A percentile compares a stretch with the other conserved stretches of the same genome.
Conservation (phyloP, 192 early-diverging fungal species). For the Dissophora globulifera region DNA sequence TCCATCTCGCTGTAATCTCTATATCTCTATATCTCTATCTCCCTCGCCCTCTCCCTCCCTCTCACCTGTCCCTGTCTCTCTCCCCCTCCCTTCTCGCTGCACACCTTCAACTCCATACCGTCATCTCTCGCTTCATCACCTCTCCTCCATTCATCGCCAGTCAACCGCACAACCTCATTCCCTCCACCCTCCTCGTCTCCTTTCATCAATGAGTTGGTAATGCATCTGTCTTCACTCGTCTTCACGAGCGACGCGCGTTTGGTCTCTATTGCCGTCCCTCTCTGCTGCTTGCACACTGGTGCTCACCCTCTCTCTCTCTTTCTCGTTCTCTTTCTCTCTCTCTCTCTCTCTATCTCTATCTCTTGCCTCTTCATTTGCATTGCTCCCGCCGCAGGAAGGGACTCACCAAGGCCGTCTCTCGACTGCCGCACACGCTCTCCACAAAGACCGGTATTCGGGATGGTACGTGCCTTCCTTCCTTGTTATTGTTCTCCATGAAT, state of each 20-base stretch:
- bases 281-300: background rate
- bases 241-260: no score
- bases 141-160: no score
- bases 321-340: background rate
- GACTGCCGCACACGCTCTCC: constrained; percentile 42
- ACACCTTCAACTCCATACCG: no score
- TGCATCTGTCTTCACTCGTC: no score
- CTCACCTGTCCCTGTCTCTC: background rate
- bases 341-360: background rate
- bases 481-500: background rate
- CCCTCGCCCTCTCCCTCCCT: background rate
- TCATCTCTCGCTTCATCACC: no score
- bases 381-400: no score
- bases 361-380: background rate
- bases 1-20: no score
- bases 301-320: no score
- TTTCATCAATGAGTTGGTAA: no score
- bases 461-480: constrained; percentile 16
- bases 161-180: no score
- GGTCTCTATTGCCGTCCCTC: background rate
- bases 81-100: background rate
- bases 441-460: constrained; percentile 53
- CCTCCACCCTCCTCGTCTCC: no score
- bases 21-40: background rate
- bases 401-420: constrained; percentile 52